These are phyloP conservation scores for Cutaneotrichosporon sp. DNA, from an alignment of 1,284 basidiomycete species.

Conservation along the genomic window DNA sequence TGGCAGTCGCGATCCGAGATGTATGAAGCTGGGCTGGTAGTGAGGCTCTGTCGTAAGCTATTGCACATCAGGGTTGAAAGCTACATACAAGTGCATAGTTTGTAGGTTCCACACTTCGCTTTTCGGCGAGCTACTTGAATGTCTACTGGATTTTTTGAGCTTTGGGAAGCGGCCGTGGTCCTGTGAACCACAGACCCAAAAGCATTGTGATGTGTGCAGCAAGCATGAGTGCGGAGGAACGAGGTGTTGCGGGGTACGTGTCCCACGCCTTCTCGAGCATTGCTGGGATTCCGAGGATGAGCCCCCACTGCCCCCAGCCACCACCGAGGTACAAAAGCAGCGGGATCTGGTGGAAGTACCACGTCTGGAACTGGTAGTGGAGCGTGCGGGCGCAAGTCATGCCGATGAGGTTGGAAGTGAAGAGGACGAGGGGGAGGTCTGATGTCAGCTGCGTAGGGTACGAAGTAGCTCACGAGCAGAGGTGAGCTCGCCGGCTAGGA, in stretches of 20 bases:
- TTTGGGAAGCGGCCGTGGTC: neutral
- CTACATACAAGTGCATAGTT: neutral
- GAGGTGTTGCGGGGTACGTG: slow-evolving; percentile 69
- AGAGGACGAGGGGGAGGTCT: slow-evolving; percentile 78
- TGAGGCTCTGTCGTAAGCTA: too few relatives aligned
- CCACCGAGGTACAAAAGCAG: slow-evolving; percentile 56
- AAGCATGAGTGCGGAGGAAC: slow-evolving; percentile 64
- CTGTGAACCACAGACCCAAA: slow-evolving; percentile 52
- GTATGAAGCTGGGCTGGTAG: too few relatives aligned
- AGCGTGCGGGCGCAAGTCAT: slow-evolving; percentile 89
- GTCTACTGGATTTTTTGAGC: neutral
- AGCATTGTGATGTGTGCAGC: slow-evolving; percentile 59
- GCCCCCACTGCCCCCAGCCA: slow-evolving; percentile 20
- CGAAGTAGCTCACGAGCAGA: slow-evolving; percentile 24
- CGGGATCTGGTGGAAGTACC: slow-evolving; percentile 94
- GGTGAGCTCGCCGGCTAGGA: slow-evolving; percentile 11
- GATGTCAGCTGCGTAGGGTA: neutral
- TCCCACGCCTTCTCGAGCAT: slow-evolving; percentile 84
- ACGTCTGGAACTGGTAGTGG: slow-evolving; percentile 98
- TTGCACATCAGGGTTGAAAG: too few relatives aligned
- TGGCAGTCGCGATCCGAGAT: slow-evolving; percentile 53
- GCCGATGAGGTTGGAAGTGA: slow-evolving; percentile 88
- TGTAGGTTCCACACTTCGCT: too few relatives aligned
- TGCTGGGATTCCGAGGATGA: slow-evolving; percentile 60
- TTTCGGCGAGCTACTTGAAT: too few relatives aligned